Evolutionary conservation across 768 basidiomycete genomes (phyloP).

Genomic region (Pisolithus albus): DNA sequence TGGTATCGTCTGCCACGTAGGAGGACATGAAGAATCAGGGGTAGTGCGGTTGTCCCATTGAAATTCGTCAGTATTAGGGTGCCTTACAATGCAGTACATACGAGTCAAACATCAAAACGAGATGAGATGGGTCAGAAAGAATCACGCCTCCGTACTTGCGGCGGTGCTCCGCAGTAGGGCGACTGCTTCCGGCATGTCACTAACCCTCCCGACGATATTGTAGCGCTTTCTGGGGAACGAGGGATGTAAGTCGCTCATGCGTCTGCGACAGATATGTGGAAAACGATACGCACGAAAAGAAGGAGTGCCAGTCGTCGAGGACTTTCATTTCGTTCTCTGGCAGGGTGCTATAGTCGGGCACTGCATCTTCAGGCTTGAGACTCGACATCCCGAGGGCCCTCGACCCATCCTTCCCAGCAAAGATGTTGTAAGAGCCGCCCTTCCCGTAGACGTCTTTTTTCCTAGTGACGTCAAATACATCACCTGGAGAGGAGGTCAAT

Average conservation of each 20-base stretch:
- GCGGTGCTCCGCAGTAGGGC: conserved; percentile 15
- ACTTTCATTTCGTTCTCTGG: conserved; percentile 68
- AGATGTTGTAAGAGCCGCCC: conserved; percentile 72
- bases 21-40: too few relatives aligned
- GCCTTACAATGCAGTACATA: background rate
- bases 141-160: conserved; percentile 18
- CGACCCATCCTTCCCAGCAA: conserved; percentile 93
- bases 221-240: conserved; percentile 63
- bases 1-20: too few relatives aligned
- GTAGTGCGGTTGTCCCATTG: too few relatives aligned
- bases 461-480: conserved; percentile 81
- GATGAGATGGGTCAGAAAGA: conserved; percentile 10
- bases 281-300: conserved; percentile 65
- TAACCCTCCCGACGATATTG: conserved; percentile 74
- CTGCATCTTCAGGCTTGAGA: conserved; percentile 76
- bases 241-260: background rate
- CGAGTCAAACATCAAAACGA: background rate
- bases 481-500: conserved; percentile 39
- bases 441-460: conserved; percentile 88
- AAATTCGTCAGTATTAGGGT: too few relatives aligned
- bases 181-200: conserved; percentile 42
- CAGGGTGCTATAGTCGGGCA: conserved; percentile 77
- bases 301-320: conserved; percentile 82
- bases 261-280: background rate
- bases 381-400: conserved; percentile 86